A percentile compares a stretch with the other conserved stretches of the same genome.
These are phyloP conservation scores for Calonectria hongkongensis DNA, from an alignment of 2,329 filamentous ascomycete species.

Conservation along the genomic window DNA sequence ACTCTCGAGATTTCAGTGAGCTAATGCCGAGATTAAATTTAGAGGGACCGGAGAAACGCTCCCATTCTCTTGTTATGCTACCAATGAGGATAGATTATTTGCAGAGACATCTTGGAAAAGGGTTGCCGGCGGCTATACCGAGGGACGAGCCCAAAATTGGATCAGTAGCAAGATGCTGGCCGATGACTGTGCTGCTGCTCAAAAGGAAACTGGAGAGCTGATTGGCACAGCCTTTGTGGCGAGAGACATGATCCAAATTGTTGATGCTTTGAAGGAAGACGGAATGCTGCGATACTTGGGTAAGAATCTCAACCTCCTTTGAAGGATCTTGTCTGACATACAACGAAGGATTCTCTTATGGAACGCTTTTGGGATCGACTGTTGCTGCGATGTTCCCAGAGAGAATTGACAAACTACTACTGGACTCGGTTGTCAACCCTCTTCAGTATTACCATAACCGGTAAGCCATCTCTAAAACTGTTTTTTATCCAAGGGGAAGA, in stretches of 20 bases:
- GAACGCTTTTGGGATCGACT: conserved; percentile 10
- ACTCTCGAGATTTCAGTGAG: not conserved
- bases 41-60: conserved; percentile 14
- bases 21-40: not conserved
- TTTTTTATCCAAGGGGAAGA: not conserved
- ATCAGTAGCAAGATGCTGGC: conserved; percentile 4
- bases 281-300: conserved; percentile 23
- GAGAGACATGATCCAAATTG: conserved; percentile 17
- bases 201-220: not conserved
- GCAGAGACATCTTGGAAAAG: not conserved
- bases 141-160: conserved; percentile 13
- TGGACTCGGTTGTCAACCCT: conserved; percentile 19
- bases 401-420: conserved; percentile 9
- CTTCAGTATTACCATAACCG: conserved; percentile 14
- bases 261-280: conserved; percentile 12
- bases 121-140: conserved; percentile 11
- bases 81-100: not conserved
- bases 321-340: not conserved
- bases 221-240: conserved; percentile 15
- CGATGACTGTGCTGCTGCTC: not conserved
- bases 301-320: not conserved
- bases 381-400: conserved; percentile 19
- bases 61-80: conserved; percentile 10
- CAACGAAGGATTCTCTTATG: conserved; percentile 2
- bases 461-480: not conserved